Base-by-base conservation (phyloP, 805 yeast species). In the Clavispora santaluciae region DNA sequence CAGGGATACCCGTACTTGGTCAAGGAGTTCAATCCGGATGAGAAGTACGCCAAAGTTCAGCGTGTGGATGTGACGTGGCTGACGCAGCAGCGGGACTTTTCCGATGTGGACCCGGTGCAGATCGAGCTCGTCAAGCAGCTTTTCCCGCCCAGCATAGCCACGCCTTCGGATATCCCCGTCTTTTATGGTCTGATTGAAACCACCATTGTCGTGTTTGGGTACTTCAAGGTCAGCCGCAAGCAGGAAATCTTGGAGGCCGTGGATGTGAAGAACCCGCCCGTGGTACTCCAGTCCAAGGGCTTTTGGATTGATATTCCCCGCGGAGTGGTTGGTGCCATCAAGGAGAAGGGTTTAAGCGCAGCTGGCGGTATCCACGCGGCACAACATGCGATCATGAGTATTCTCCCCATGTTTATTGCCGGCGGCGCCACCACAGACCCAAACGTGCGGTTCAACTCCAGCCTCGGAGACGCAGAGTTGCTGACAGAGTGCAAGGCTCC, bases 291-390 rank as follows among this genome's bases (percentile, higher is more conserved):
- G 25, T 79, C 95, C 0, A 83, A 84, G 46, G 99, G 99, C 0
- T 70, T 91, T 25, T 93, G 98, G 98, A 74, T 93, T 6, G 96
- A 93, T 58, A 73, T 93, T 1, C 95, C 96, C 0, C 56, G 60
- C 3, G 53, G 54, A n/a, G 86, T 87, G 0, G 55, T 90, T 11
- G 79, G 79, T 1, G 45, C 79, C 2, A 68, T 91, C 23, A 63
- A 69, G 3, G 60, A 57, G 3, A 87, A 88, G 49, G 52, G 68
- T 2, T 63, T 93, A 34, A 84, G 77, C 42, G 66, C 82, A 2
- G 91, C 98, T 0, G 99, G 86, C 5, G 95, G 93, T 0, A 86
- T 93, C n/a, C 99, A 93, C 64, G 97, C 95, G 2, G 95, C 96
- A 0, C 91, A 89, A 49, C 99, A 93, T 66, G 88, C 88, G 0